Base-by-base conservation (phyloP, 768 basidiomycete genomes). In the Kondoa malvinella region DNA sequence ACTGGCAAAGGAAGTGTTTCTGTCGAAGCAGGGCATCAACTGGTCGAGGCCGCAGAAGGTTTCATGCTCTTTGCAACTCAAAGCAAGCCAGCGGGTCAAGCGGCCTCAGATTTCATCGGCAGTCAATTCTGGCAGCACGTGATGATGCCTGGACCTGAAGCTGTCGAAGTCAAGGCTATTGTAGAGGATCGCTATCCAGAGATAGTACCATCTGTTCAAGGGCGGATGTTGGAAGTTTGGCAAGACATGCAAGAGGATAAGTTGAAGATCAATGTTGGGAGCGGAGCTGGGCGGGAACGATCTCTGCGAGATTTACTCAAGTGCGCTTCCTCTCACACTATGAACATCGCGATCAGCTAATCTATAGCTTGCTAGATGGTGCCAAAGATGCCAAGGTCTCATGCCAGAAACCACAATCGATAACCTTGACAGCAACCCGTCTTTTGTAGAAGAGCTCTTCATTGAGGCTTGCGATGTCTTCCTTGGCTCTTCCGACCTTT, bases 41-140 rank as follows among this genome's bases (percentile, higher is more conserved):
- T 78, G 34, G 84, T 95, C 32, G 81, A 83, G 66, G 92, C 91
- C 0, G 83, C 84, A 25, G 84, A 88, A 57, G 81, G 81, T 25
- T 99, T 97, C 77, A 84, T 86, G 50, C 75, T 99, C 17, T 95
- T 96, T 74, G 92, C 89, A 0, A 96, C 92, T 3, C 80, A 94
- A 61, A 92, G 90, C 0, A 76, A 83, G 2, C 70, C 78, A 57
- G 21, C 16, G 66, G n/a, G n/a, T 32, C 60, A 27, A 64, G 25
- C n/a, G 27, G 16, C 26, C n/a, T 25, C 15, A 34, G 16, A 81
- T 1, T 99, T 96, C 78, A 86, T 88, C 72, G 91, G 90, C 15
- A 82, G 86, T 0, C 87, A 91, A 75, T 89, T 89, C 73, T 92
- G 89, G 73, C 78, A 81, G 61, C 88, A 92, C 69, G 79, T 92